Evolutionary conservation across 2,329 filamentous ascomycete genomes (phyloP), one percentile per base, ranked within the genome.

Genomic region (Exophiala viscosa): DNA sequence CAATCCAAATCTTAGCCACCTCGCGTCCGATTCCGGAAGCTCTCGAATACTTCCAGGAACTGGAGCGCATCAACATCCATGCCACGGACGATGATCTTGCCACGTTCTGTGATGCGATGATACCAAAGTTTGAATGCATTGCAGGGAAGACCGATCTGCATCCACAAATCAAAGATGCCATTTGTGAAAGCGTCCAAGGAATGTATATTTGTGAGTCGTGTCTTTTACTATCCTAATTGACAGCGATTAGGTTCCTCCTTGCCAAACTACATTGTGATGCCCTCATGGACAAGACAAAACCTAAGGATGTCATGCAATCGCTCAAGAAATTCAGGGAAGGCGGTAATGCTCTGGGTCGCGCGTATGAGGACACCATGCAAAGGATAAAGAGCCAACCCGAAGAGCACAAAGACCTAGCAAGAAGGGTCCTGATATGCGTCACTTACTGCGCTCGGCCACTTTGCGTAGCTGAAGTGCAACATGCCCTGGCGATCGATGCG

Each of bases 321-420:
- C 48, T 66, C 9, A 23, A 55, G 39, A 53, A 52, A 1, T 50
- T 66, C 15, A 56, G 49, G 41, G 8, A 33, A n/a, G 35, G 32
- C 9, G 49, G 51, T 23, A 48, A 45, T 35, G 50, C 57, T 43
- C 50, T 62, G 33, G 47, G 58, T 17, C 48, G 48, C 34, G 59
- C 58, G 17, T 67, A 67, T 42, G 52, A 62, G 44, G 57, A 62
- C 36, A 59, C 59, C 9, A 56, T 66, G 52, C 34, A 58, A 28
- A 48, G 63, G 44, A 65, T 67, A 45, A 46, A 63, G 42, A 33
- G 48, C 17, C 59, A 62, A 35, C 51, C 49, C 10, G 33, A 41
- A n/a, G 64, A 68, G 5, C 61, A 69, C 41, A 35, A 31, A 18
- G 40, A 48, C 7, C 51, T 57, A 8, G 63, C 59, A 9, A 33